Conservation (phyloP, 2,329 filamentous ascomycete species). For the Lasiodiplodia sp. region DNA sequence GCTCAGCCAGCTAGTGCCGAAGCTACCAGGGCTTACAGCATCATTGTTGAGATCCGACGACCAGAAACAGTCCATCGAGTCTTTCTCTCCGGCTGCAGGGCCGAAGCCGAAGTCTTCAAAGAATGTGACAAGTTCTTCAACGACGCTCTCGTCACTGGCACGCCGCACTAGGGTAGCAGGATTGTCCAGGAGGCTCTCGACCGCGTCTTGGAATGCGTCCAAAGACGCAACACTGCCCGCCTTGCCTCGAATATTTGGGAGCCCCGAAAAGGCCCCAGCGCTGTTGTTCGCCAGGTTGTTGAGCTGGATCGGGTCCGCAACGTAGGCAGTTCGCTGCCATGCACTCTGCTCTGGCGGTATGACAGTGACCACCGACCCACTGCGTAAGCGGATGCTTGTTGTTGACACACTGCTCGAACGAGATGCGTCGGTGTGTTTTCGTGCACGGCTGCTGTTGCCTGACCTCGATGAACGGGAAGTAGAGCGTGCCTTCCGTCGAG, state of each 20-base stretch:
- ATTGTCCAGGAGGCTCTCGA: conserved; percentile 12
- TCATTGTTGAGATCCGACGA: conserved; percentile 34
- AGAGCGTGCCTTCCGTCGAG: conserved; percentile 6
- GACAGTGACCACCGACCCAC: conserved; percentile 45
- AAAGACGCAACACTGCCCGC: conserved; percentile 9
- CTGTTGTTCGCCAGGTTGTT: conserved; percentile 35
- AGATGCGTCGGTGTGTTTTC: conserved; percentile 6
- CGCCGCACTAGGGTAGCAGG: conserved; percentile 34
- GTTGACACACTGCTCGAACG: conserved; percentile 22
- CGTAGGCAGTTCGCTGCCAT: conserved; percentile 46
- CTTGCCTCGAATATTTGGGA: background rate
- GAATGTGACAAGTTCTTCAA: conserved; percentile 52
- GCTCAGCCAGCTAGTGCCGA: conserved; percentile 11
- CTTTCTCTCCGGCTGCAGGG: background rate
- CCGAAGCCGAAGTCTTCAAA: conserved; percentile 50
- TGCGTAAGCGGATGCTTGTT: conserved; percentile 35
- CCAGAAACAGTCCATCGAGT: conserved; percentile 24
- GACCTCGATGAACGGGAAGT: background rate
- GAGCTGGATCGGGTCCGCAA: conserved; percentile 53
- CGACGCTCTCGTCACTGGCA: conserved; percentile 43
- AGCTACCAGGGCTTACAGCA: background rate
- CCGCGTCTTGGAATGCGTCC: conserved; percentile 21
- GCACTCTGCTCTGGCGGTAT: conserved; percentile 44
- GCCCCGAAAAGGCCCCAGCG: background rate
- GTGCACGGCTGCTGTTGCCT: conserved; percentile 3